Evolutionary conservation across 208 protist species (phyloP).

Genomic region (Wallacemonas rigidus): DNA sequence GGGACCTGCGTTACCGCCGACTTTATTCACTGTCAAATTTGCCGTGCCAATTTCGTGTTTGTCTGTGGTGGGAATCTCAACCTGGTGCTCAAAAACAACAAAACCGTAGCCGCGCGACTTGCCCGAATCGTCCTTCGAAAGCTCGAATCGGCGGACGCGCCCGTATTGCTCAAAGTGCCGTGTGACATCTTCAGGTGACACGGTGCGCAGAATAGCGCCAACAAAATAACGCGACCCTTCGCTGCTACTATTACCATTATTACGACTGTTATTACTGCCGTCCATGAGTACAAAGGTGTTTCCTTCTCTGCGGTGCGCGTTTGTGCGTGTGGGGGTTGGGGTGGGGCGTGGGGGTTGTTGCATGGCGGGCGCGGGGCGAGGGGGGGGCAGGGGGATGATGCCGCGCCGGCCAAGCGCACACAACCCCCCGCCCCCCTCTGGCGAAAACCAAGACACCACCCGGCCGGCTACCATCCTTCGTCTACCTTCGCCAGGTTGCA

Average conservation of each 20-base stretch:
- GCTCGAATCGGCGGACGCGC: conserved; percentile 17
- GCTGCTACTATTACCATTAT: too few relatives aligned
- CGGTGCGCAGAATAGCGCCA: conserved; percentile 46
- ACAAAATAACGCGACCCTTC: conserved; percentile 43
- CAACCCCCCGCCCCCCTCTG: background rate
- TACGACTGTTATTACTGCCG: too few relatives aligned
- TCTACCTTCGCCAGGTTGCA: background rate
- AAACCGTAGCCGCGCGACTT: conserved; percentile 70
- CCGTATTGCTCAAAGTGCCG: conserved; percentile 54
- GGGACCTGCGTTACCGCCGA: background rate
- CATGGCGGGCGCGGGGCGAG: background rate
- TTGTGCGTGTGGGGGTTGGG: background rate
- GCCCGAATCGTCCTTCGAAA: conserved; percentile 46
- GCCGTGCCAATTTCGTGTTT: background rate
- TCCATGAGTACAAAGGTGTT: too few relatives aligned
- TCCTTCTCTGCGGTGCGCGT: too few relatives aligned
- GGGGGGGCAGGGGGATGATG: background rate
- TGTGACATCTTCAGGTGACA: conserved; percentile 40
- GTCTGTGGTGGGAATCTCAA: background rate
- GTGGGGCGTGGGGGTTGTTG: background rate
- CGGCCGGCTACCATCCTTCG: too few relatives aligned
- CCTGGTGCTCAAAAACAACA: conserved; percentile 31
- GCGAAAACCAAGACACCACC: too few relatives aligned
- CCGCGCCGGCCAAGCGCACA: background rate
- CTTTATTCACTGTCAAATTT: conserved; percentile 13